phyloP scores from a whole-genome alignment of 163 green algal species.

The Scenedesmus sp. region DNA sequence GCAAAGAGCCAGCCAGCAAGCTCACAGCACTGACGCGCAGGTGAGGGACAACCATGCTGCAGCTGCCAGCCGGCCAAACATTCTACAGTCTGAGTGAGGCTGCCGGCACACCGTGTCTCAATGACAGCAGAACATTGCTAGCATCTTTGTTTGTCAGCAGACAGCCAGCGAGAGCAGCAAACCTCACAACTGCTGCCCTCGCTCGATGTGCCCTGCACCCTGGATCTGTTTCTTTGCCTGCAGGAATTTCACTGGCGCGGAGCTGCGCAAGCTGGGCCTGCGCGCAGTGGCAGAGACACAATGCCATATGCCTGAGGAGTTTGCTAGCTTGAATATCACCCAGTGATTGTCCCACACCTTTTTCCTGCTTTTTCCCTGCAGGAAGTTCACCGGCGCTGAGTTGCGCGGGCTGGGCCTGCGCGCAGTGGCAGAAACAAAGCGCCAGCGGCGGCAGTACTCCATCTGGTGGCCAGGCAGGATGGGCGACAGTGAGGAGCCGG shows the following conservation, averaged over 20 bases:
- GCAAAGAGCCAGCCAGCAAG: no score
- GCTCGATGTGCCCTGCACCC: no score
- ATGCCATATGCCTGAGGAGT: background rate
- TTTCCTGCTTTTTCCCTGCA: background rate
- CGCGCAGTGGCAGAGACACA: background rate
- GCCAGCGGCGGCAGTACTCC: background rate
- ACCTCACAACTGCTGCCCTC: no score
- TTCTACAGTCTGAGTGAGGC: no score
- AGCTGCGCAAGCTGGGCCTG: background rate
- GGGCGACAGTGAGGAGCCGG: background rate
- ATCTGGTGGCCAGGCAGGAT: background rate
- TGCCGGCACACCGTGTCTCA: no score
- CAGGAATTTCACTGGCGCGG: background rate
- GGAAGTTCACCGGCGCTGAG: background rate
- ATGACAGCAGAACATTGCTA: no score
- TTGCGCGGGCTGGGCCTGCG: background rate
- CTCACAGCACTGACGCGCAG: no score
- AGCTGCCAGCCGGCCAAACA: no score
- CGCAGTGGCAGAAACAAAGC: background rate
- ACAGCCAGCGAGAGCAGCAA: no score
- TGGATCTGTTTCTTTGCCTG: background rate
- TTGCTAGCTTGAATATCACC: no score
- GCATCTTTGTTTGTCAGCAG: no score
- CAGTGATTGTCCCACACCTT: no score
- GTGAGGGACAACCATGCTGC: background rate